Evolutionary conservation across 208 protist genomes (phyloP), one percentile per base, ranked within the genome.

Genomic region (Acanthamoeba lenticulata): DNA sequence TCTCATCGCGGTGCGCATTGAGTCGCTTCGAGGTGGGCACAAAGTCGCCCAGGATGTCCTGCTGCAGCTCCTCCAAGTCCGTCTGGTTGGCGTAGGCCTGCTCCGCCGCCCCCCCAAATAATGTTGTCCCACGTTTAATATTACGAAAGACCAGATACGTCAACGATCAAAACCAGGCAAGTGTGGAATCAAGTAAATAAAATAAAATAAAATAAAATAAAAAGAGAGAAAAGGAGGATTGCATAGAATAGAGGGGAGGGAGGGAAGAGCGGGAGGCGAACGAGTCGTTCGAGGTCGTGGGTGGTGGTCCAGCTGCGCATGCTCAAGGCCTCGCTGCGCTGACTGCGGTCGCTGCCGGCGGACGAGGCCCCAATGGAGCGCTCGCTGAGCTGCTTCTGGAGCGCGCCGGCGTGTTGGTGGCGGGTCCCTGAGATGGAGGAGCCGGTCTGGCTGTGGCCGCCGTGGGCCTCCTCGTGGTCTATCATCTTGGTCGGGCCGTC

Each of bases 31-130:
- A 79, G 17, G 11, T 45, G 3, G 67, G 32, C 9, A 79, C 36
- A 44, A 42, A 79, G 38, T 79, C 29, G 7, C 29, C 11, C 29
- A 79, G 38, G 29, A 83, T 83, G 72, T 83, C 72, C 72, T 83
- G 72, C 72, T 83, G 72, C 40, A 83, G 72, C 24, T 83, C 40
- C 27, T 83, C 72, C 40, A 83, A 13, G 24, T 83, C 72, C 9
- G 72, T 83, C 40, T 38, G 21, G 21, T 44, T 83, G 21, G 72
- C 34, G 34, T 36, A 83, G 6, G 72, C 72, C 69, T 81, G 36
- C 44, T 47, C 1, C 11, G 49, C 24, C 24, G 19, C 49, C 15
- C 45, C 45, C n/a, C n/a, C n/a, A n/a, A n/a, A n/a, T n/a, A n/a
- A n/a, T n/a, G n/a, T n/a, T n/a, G n/a, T n/a, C n/a, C n/a, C n/a